Conservation (phyloP, 2,329 filamentous ascomycete species). For the Aureobasidium sp. region DNA sequence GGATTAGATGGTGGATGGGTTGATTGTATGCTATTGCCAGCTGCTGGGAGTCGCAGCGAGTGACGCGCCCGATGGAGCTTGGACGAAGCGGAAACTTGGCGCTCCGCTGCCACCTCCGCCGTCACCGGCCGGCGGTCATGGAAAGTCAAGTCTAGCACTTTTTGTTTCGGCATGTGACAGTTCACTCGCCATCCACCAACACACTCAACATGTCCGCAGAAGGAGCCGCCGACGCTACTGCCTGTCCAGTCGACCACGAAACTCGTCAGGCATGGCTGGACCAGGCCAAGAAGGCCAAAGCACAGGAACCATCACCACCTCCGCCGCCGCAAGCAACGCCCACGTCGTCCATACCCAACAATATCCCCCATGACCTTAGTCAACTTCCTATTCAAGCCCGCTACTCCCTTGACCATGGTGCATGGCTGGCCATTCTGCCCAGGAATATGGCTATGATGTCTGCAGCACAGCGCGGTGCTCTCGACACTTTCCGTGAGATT, state of each 20-base stretch:
- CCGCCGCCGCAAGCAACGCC: slow-evolving; percentile 23
- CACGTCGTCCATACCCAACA: slow-evolving; percentile 27
- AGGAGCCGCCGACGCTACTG: not conserved
- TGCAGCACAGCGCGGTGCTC: slow-evolving; percentile 29
- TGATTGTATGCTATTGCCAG: not conserved
- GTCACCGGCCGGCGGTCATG: not conserved
- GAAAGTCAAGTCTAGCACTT: not conserved
- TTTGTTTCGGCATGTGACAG: slow-evolving; percentile 7
- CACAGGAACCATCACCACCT: slow-evolving; percentile 18
- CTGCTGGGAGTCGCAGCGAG: not conserved
- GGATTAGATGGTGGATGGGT: not conserved
- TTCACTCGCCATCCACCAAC: not conserved
- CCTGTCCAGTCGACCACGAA: slow-evolving; percentile 84
- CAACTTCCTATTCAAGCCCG: slow-evolving; percentile 16
- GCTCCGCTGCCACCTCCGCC: not conserved
- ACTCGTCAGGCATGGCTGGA: slow-evolving; percentile 80
- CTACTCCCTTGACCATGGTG: slow-evolving; percentile 26
- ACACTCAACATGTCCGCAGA: not conserved
- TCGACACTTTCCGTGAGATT: slow-evolving; percentile 62
- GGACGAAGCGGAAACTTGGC: not conserved
- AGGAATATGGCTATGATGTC: slow-evolving; percentile 18
- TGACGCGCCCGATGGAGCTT: slow-evolving; percentile 5
- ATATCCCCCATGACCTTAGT: slow-evolving; percentile 22
- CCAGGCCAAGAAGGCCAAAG: slow-evolving; percentile 32
- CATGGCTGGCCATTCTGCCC: slow-evolving; percentile 21